Percentiles rank a stretch among this genome's conserved stretches.
phyloP scores from a whole-genome alignment of 176 grass and related monocot genomes.

The Carex scoparia region DNA sequence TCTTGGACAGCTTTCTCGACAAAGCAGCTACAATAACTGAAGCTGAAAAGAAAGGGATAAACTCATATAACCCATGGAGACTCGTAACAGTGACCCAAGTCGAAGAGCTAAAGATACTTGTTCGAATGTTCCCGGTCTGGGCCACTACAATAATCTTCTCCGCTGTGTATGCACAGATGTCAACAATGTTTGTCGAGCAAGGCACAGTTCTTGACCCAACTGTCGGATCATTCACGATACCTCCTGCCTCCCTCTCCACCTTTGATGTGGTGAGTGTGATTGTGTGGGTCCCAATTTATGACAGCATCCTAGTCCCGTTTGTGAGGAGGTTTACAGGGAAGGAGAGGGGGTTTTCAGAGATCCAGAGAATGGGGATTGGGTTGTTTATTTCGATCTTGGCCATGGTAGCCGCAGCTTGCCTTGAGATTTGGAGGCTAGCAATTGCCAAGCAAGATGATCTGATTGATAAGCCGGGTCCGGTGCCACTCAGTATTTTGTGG shows the following conservation, averaged over 20 bases:
- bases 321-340: constrained; percentile 76
- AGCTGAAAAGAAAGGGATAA: constrained; percentile 46
- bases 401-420: constrained; percentile 57
- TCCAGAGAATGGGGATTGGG: constrained; percentile 88
- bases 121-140: constrained; percentile 85
- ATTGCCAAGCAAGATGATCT: constrained; percentile 43
- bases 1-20: constrained; percentile 65
- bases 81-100: constrained; percentile 82
- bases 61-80: constrained; percentile 50
- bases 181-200: constrained; percentile 92
- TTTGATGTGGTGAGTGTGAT: constrained; percentile 78
- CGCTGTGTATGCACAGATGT: constrained; percentile 71
- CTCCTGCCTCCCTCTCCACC: constrained; percentile 77
- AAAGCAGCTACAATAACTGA: constrained; percentile 75
- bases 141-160: constrained; percentile 82
- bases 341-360: constrained; percentile 62
- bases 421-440: constrained; percentile 58
- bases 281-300: constrained; percentile 69
- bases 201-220: constrained; percentile 78
- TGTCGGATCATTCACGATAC: constrained; percentile 66
- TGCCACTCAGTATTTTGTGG: constrained; percentile 82
- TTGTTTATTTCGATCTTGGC: constrained; percentile 68
- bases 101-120: constrained; percentile 79
- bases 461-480: constrained; percentile 52
- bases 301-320: constrained; percentile 58